Evolutionary conservation across 164 flowering plant genomes (phyloP).

Genomic region (Macadamia integrifolia): DNA sequence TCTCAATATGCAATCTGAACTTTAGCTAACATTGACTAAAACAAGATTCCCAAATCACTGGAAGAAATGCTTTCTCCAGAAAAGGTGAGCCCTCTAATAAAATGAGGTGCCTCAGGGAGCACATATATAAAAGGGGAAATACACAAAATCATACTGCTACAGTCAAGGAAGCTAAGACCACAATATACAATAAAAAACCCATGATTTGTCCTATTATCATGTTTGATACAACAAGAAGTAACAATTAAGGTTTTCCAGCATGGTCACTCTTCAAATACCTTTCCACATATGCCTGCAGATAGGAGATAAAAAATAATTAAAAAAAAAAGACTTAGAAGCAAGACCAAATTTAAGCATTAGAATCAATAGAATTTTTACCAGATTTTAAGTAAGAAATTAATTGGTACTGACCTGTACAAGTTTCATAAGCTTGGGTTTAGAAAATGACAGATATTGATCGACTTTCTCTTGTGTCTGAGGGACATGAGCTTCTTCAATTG

Average conservation of each 20-base stretch:
- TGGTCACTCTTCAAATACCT: conserved; percentile 22
- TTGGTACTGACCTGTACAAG: conserved; percentile 65
- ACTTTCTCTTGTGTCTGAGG: conserved; percentile 81
- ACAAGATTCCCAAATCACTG: too few relatives aligned
- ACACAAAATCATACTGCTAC: not conserved
- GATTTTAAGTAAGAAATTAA: not conserved
- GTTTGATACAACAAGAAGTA: conserved; percentile 4
- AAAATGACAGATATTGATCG: conserved; percentile 62
- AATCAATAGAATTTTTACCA: not conserved
- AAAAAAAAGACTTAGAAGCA: not conserved
- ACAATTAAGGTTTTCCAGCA: not conserved
- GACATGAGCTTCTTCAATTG: conserved; percentile 48
- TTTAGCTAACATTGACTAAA: too few relatives aligned
- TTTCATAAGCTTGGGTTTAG: conserved; percentile 69
- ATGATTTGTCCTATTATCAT: not conserved
- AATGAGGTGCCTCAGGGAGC: too few relatives aligned
- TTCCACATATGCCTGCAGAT: conserved; percentile 38
- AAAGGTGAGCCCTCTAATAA: too few relatives aligned
- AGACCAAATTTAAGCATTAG: not conserved
- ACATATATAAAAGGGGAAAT: not conserved
- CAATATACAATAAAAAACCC: not conserved
- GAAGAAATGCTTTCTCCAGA: too few relatives aligned
- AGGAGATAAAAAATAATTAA: not conserved
- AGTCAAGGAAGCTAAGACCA: conserved; percentile 1
- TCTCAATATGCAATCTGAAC: too few relatives aligned